Percentiles rank a stretch among this genome's conserved stretches.
Evolutionary conservation across 768 basidiomycete genomes (phyloP).

Genomic region (Termitomyces sp.): DNA sequence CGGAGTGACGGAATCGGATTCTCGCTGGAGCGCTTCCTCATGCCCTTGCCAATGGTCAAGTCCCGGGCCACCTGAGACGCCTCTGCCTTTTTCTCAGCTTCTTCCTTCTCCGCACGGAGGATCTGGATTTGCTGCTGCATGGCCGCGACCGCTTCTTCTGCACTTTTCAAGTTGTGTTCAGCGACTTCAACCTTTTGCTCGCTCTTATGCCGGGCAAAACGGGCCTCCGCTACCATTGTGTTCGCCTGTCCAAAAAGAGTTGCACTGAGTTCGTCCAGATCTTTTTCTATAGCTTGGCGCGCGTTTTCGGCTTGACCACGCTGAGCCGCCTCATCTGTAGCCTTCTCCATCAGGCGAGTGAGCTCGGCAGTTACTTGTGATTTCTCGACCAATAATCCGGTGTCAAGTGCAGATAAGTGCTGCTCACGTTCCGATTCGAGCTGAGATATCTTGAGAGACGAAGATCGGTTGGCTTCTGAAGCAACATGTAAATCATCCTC

Average conservation of each 20-base stretch:
- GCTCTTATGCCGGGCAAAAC: conserved; percentile 60
- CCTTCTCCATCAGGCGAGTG: conserved; percentile 88
- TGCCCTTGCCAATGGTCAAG: conserved; percentile 74
- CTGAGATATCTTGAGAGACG: conserved; percentile 66
- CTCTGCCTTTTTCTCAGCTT: conserved; percentile 47
- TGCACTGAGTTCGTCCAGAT: conserved; percentile 92
- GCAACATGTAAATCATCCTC: conserved; percentile 84
- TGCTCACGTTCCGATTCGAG: conserved; percentile 83
- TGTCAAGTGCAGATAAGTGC: conserved; percentile 87
- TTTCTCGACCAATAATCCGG: conserved; percentile 89
- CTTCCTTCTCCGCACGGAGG: conserved; percentile 65
- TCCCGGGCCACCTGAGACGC: conserved; percentile 52
- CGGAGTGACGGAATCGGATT: conserved; percentile 32
- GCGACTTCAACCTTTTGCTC: conserved; percentile 75
- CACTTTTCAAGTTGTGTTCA: conserved; percentile 73
- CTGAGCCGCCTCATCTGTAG: conserved; percentile 91
- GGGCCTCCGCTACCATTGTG: conserved; percentile 95
- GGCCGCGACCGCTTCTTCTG: conserved; percentile 79
- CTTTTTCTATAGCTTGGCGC: conserved; percentile 81
- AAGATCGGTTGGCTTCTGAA: conserved; percentile 52
- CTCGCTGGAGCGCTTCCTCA: conserved; percentile 35
- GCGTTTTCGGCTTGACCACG: conserved; percentile 90
- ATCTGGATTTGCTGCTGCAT: conserved; percentile 87
- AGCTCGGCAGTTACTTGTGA: conserved; percentile 88
- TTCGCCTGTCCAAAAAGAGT: conserved; percentile 90